Conservation (phyloP, 768 basidiomycete genomes). For the Exidia glandulosa region DNA sequence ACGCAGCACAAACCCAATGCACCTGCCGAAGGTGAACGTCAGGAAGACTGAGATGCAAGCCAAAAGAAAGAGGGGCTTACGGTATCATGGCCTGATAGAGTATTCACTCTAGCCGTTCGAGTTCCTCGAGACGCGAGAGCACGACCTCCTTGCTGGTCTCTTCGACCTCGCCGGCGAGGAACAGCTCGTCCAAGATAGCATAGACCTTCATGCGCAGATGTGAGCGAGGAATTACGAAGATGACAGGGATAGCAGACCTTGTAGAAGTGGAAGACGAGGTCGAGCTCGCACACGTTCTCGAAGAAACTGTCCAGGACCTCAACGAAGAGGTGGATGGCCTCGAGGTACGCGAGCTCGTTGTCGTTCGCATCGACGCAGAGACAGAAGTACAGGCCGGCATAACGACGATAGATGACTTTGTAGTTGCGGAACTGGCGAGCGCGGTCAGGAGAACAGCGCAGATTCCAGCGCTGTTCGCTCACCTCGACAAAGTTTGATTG, state of each 20-base stretch:
- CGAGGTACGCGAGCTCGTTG: constrained; percentile 93
- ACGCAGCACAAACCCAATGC: no score
- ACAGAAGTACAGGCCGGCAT: constrained; percentile 96
- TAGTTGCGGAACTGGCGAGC: constrained; percentile 92
- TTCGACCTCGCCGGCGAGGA: constrained; percentile 95
- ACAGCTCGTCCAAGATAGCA: constrained; percentile 95
- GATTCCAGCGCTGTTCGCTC: constrained; percentile 4
- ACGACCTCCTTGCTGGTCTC: constrained; percentile 98
- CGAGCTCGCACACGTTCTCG: constrained; percentile 96
- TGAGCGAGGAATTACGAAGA: not conserved
- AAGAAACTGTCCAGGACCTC: constrained; percentile 89
- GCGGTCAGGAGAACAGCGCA: not conserved
- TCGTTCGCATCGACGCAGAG: constrained; percentile 97
- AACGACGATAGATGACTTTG: constrained; percentile 94
- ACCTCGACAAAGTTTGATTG: constrained; percentile 99
- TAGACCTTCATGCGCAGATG: constrained; percentile 56
- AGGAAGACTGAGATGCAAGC: no score
- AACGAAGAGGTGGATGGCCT: constrained; percentile 96
- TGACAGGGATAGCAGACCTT: constrained; percentile 41
- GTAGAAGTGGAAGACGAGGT: constrained; percentile 98
- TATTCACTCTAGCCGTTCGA: constrained; percentile 95
- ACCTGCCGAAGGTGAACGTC: no score
- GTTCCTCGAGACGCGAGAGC: constrained; percentile 73
- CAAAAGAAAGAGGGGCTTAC: no score
- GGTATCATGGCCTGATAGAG: no score